These are phyloP conservation scores for Spizellomyces punctatus DNA, from an alignment of 192 early-diverging fungal genomes.

Conservation along the genomic window DNA sequence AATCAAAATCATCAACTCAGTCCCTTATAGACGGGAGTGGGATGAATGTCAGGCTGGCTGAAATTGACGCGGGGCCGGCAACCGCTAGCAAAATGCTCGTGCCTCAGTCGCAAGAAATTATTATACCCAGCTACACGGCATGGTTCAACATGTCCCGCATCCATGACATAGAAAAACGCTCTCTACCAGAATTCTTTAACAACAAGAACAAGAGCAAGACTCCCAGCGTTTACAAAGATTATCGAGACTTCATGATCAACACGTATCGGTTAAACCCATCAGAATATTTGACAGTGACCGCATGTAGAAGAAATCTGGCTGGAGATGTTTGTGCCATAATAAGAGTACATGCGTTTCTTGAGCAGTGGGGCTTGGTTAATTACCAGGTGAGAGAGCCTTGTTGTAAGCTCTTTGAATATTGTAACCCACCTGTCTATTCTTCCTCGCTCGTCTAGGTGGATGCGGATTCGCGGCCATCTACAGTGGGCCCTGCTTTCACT, in stretches of 20 bases:
- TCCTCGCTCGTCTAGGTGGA: slow-evolving; percentile 66
- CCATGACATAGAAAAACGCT: slow-evolving; percentile 84
- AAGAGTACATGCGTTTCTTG: slow-evolving; percentile 96
- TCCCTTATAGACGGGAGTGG: slow-evolving; percentile 25
- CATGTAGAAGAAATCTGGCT: slow-evolving; percentile 92
- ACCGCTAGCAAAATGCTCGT: slow-evolving; percentile 35
- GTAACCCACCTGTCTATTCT: not conserved
- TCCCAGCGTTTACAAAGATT: slow-evolving; percentile 84
- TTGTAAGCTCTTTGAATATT: slow-evolving; percentile 13
- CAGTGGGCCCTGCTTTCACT: slow-evolving; percentile 90
- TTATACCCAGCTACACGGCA: slow-evolving; percentile 83
- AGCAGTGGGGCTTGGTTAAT: slow-evolving; percentile 99
- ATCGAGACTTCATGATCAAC: slow-evolving; percentile 99
- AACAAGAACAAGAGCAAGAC: slow-evolving; percentile 91
- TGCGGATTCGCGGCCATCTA: slow-evolving; percentile 87
- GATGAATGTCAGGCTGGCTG: slow-evolving; percentile 21
- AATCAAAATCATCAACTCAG: not conserved
- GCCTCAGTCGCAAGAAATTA: slow-evolving; percentile 45
- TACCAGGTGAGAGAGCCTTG: slow-evolving; percentile 73
- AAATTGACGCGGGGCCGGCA: slow-evolving; percentile 18
- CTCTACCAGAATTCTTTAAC: slow-evolving; percentile 97
- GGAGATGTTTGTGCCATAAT: slow-evolving; percentile 99
- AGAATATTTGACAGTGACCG: slow-evolving; percentile 98
- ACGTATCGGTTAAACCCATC: slow-evolving; percentile 92
- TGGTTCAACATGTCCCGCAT: slow-evolving; percentile 88